phyloP scores from a whole-genome alignment of 805 yeast genomes.

The Candida schatavii region DNA sequence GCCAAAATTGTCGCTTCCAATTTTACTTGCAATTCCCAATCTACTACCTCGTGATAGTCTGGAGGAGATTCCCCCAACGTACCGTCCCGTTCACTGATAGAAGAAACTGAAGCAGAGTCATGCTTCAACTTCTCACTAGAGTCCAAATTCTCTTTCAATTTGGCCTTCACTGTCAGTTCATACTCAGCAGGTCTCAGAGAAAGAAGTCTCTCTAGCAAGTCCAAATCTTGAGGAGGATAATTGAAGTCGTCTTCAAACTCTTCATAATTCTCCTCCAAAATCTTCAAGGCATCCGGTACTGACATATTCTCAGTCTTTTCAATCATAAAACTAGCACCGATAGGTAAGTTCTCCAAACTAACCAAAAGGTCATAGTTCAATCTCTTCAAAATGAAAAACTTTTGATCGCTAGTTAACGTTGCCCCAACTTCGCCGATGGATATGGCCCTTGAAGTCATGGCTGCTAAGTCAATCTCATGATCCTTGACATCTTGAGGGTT shows the following conservation, averaged over 20 bases:
- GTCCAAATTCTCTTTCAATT: too few species aligned
- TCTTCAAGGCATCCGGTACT: conserved; percentile 36
- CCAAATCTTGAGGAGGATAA: conserved; percentile 37
- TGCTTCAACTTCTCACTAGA: too few species aligned
- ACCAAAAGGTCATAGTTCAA: conserved; percentile 24
- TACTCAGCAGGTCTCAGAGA: too few species aligned
- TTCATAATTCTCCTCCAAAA: conserved; percentile 37
- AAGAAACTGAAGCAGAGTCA: too few species aligned
- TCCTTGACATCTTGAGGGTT: not conserved
- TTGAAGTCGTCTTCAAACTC: conserved; percentile 49
- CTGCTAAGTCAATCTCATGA: conserved; percentile 13
- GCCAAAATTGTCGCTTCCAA: conserved; percentile 43
- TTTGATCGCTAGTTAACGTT: conserved; percentile 23
- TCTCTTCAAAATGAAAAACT: conserved; percentile 24
- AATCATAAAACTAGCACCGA: conserved; percentile 37
- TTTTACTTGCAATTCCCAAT: conserved; percentile 33
- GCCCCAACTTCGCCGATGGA: conserved; percentile 26
- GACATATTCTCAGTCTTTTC: conserved; percentile 35
- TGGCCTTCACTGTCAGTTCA: too few species aligned
- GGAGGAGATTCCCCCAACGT: not conserved
- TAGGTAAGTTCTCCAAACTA: conserved; percentile 27
- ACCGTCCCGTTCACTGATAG: too few species aligned
- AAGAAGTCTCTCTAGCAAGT: conserved; percentile 23
- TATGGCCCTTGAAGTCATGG: conserved; percentile 19
- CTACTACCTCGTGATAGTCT: conserved; percentile 4